These are phyloP conservation scores for Penicillium sp. DNA, from an alignment of 2,329 filamentous ascomycete species.

Conservation along the genomic window DNA sequence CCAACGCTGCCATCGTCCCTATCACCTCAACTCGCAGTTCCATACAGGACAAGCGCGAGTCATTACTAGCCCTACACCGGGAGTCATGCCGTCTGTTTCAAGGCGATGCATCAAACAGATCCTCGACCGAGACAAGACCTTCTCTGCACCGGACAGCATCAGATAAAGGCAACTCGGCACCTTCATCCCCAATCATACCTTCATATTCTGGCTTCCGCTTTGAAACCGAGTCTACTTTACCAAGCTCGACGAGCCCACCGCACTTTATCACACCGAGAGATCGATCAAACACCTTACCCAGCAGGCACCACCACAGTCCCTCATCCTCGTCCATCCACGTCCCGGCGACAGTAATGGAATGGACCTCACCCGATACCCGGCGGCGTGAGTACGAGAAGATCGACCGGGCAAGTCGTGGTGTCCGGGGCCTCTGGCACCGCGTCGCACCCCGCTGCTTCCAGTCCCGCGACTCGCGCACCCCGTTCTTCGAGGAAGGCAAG, in stretches of 20 bases:
- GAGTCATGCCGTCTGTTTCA: conserved; percentile 44
- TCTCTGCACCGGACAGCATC: conserved; percentile 8
- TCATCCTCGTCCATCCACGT: conserved; percentile 23
- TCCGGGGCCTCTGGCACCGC: conserved; percentile 43
- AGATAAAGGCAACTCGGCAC: conserved; percentile 16
- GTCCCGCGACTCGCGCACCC: conserved; percentile 30
- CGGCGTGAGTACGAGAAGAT: conserved; percentile 54
- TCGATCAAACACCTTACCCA: conserved; percentile 19
- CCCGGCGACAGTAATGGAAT: conserved; percentile 45
- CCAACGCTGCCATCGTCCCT: conserved; percentile 25
- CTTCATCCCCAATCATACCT: conserved; percentile 18
- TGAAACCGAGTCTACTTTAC: conserved; percentile 6
- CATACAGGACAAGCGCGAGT: conserved; percentile 30
- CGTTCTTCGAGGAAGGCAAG: conserved; percentile 45
- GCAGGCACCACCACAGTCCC: conserved; percentile 19
- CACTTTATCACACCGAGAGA: conserved; percentile 7
- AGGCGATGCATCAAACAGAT: conserved; percentile 11
- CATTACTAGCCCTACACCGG: conserved; percentile 39
- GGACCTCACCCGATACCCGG: conserved; percentile 46
- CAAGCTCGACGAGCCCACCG: not conserved
- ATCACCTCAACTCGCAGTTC: conserved; percentile 19
- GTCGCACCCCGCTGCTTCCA: conserved; percentile 43
- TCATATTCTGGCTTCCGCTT: conserved; percentile 15
- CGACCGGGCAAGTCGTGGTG: conserved; percentile 43
- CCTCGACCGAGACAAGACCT: not conserved